Conservation (phyloP, 768 basidiomycete species). For the Termitomyces heimii region DNA sequence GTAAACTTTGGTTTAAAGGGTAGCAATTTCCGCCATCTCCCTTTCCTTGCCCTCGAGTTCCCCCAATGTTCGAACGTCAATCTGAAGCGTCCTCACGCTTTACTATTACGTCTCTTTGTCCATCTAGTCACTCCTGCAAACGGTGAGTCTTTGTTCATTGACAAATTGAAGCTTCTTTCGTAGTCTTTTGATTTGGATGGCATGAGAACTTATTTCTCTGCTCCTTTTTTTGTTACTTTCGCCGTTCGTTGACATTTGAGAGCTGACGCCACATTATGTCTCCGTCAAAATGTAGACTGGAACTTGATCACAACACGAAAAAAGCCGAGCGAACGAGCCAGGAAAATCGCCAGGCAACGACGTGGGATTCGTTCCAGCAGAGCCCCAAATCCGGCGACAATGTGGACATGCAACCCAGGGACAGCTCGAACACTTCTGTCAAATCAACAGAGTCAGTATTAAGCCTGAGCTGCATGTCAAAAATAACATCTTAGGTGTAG, state of each 20-base stretch:
- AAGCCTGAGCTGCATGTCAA: neutral
- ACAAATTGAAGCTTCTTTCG: neutral
- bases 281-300: neutral
- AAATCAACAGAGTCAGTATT: neutral
- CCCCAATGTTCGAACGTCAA: neutral
- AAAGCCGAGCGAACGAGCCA: neutral
- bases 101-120: neutral
- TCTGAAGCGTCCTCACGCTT: neutral
- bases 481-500: neutral
- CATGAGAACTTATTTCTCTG: neutral
- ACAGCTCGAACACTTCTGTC: neutral
- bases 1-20: conserved; percentile 4
- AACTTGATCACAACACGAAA: neutral
- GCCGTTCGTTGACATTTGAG: neutral
- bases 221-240: neutral
- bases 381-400: neutral
- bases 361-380: too few relatives aligned
- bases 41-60: neutral
- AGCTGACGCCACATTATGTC: conserved; percentile 8
- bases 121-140: neutral
- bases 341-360: neutral
- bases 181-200: neutral
- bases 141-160: neutral
- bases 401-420: neutral
- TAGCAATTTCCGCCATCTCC: neutral